These are phyloP conservation scores for Lecanicillium sp. DNA, from an alignment of 2,329 filamentous ascomycete species.

Conservation along the genomic window DNA sequence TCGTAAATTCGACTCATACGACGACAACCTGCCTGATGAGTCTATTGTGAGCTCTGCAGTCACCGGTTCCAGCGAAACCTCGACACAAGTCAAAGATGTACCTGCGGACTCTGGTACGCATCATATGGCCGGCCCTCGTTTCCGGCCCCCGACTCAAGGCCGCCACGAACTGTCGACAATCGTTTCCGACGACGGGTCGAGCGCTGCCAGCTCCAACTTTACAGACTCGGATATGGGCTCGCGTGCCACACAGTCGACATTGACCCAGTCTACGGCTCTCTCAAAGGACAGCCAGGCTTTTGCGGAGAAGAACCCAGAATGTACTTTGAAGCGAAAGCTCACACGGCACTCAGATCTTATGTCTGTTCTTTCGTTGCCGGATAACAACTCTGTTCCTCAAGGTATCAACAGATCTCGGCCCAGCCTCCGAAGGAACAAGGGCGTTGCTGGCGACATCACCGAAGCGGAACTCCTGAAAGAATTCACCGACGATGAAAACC, in stretches of 20 bases:
- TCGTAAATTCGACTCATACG: conserved; percentile 19
- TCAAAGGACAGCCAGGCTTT: conserved; percentile 39
- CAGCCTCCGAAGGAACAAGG: conserved; percentile 69
- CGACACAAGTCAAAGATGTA: conserved; percentile 11
- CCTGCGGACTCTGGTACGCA: conserved; percentile 13
- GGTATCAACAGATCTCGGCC: conserved; percentile 64
- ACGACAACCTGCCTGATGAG: conserved; percentile 1
- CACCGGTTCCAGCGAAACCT: conserved; percentile 10
- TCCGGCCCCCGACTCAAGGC: conserved; percentile 45
- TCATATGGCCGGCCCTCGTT: conserved; percentile 24
- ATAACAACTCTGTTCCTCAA: conserved; percentile 45
- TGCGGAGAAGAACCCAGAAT: conserved; percentile 25
- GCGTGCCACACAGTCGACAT: conserved; percentile 36
- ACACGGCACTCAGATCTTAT: conserved; percentile 93
- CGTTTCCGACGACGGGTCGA: conserved; percentile 42
- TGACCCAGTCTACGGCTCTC: conserved; percentile 44
- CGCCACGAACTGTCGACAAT: conserved; percentile 51
- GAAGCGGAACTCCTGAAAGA: conserved; percentile 71
- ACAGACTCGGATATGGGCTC: conserved; percentile 43
- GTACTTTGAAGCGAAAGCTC: conserved; percentile 62
- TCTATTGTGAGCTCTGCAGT: conserved; percentile 4
- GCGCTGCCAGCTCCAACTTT: conserved; percentile 19
- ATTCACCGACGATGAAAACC: conserved; percentile 72
- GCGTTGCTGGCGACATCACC: conserved; percentile 58
- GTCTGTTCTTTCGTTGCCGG: conserved; percentile 75